Conservation (phyloP, 2,329 filamentous ascomycete genomes). For the Cladophialophora psammophila region DNA sequence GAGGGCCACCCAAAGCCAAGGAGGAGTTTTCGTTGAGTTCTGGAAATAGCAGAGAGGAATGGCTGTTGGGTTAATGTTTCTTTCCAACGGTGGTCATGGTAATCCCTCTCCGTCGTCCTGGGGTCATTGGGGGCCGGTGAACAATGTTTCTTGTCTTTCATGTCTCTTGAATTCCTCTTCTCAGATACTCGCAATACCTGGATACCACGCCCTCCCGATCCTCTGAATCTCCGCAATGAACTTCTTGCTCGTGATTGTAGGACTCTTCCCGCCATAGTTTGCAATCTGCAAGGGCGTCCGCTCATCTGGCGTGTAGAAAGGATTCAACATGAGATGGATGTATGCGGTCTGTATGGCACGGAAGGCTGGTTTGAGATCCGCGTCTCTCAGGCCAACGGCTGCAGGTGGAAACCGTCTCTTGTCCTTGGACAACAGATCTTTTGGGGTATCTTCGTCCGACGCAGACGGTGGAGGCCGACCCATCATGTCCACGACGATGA, state of each 20-base stretch:
- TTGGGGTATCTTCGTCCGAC: slow-evolving; percentile 34
- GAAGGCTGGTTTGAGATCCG: slow-evolving; percentile 91
- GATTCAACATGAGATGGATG: slow-evolving; percentile 86
- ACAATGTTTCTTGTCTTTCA: slow-evolving; percentile 1
- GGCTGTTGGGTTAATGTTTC: neutral
- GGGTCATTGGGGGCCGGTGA: neutral
- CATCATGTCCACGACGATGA: slow-evolving; percentile 90
- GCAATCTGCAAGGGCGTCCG: slow-evolving; percentile 67
- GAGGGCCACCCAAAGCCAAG: slow-evolving; percentile 24
- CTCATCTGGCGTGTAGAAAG: slow-evolving; percentile 91
- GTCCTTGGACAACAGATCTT: slow-evolving; percentile 30
- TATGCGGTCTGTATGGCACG: slow-evolving; percentile 92
- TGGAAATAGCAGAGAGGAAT: neutral
- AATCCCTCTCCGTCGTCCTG: neutral
- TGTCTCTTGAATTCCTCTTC: neutral
- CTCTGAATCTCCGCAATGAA: slow-evolving; percentile 84
- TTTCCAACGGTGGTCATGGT: neutral
- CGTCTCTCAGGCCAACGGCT: slow-evolving; percentile 75
- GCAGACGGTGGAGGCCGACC: slow-evolving; percentile 63
- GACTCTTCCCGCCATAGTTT: slow-evolving; percentile 52
- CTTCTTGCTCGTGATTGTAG: slow-evolving; percentile 79
- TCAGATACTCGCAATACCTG: slow-evolving; percentile 63
- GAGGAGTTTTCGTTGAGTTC: neutral
- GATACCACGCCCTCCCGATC: slow-evolving; percentile 85
- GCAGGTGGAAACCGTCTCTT: slow-evolving; percentile 48